Base-by-base conservation (phyloP, 257 asterid genomes). In the Solanum tarapatanum region DNA sequence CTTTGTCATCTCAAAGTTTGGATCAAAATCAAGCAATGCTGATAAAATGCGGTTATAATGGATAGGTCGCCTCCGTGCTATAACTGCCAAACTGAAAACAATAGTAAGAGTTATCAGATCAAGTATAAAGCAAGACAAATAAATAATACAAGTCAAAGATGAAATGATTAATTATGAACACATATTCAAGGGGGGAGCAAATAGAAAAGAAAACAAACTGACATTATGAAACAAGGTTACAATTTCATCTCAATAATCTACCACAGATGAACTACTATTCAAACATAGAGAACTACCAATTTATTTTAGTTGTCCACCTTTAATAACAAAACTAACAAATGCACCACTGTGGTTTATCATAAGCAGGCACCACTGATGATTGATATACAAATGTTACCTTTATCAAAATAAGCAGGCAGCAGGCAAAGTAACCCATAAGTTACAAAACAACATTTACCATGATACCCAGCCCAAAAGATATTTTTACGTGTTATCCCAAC, bases 41-140 rank as follows among this genome's bases (percentile, higher is more conserved):
- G 91, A 90, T 43, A 96, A 93, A 90, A 95, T 91, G 55, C 91
- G 89, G 88, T 91, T 91, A 72, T 93, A 97, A 92, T 92, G 92
- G 88, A 91, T 90, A 70, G 96, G 97, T 85, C 99, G 93, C 90
- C 91, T 93, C 93, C 97, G 93, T 88, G 97, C 99, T 86, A 97
- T 94, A 88, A 94, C 92, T 86, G 96, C 96, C 86, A 97, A 94
- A 94, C 99, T 97, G 98, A 89, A 93, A 90, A 88, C 84, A 72
- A 68, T 48, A 45, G n/a, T 79, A 55, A 28, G 69, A 76, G 68
- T 48, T 48, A 30, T 82, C 85, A 82, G 85, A 82, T 30, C 69
- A 28, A 48, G 30, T 48, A 82, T 82, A 51, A 80, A 82, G 13
- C 41, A 48, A 82, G 21, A 48, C 70, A 82, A 48, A 48, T 41